These are phyloP conservation scores for Durio zibethinus DNA, from an alignment of 345 rosid species.

Conservation along the genomic window DNA sequence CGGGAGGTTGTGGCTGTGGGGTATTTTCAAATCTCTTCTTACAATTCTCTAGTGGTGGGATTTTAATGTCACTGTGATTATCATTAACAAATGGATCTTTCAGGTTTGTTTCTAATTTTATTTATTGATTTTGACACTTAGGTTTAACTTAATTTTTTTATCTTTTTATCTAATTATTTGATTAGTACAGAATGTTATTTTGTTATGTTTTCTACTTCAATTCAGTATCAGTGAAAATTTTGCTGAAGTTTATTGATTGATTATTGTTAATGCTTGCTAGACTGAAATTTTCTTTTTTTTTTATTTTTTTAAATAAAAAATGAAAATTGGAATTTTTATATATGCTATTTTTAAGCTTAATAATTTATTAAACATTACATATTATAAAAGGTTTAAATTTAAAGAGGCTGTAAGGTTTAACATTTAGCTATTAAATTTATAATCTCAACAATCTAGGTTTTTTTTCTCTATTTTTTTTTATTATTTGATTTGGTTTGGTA, in stretches of 20 bases:
- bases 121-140: too few relatives aligned
- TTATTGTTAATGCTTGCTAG: neutral
- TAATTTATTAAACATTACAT: conserved; percentile 1
- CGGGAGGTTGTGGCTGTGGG: conserved; percentile 51
- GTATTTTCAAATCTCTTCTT: conserved; percentile 77
- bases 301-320: neutral
- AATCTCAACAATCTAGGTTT: neutral
- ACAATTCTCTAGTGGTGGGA: conserved; percentile 99
- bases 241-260: conserved; percentile 1
- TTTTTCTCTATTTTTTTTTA: neutral
- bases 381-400: neutral
- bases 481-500: neutral
- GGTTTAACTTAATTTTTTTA: conserved; percentile 12
- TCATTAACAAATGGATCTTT: conserved; percentile 99
- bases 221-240: neutral
- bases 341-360: neutral
- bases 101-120: conserved; percentile 56
- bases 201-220: neutral
- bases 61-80: conserved; percentile 91
- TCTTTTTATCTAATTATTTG: neutral
- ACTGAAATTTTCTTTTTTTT: neutral
- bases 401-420: neutral
- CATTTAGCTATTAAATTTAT: neutral
- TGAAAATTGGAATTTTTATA: neutral
- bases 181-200: neutral